Evolutionary conservation across 1,284 basidiomycete genomes (phyloP), one percentile per base, ranked within the genome.

Genomic region (Pisolithus thermaeus): DNA sequence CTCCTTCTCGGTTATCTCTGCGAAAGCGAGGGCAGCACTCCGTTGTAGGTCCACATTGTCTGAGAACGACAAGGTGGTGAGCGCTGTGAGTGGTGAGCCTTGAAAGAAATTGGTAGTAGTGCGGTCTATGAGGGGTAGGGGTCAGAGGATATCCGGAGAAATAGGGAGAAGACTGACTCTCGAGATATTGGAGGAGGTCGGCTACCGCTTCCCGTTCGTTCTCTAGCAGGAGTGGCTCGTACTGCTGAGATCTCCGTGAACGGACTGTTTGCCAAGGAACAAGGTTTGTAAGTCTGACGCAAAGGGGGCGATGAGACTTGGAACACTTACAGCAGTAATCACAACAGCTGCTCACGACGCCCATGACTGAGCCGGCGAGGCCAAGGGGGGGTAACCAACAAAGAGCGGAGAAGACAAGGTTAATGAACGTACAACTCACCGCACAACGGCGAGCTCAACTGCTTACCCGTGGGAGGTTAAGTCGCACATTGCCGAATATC

Each of bases 1-100:
- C 73, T 99, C 97, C 76, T 99, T 99, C 77, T 99, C 97, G 18
- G 97, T 99, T 60, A 99, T 99, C 72, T 99, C 97, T 46, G 97
- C 97, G 67, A 99, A 99, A 1, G 97, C 97, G 45, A 99, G 81
- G 4, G 97, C 97, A 2, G 97, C 97, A 59, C 93, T 97, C 47
- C 97, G 85, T 75, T 99, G 97, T 36, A 99, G 79, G 73, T 99
- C 97, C 63, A 99, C 97, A 74, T 99, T 99, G 76, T 99, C 97
- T 32, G 92, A 95, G 76, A 98, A 99, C 14, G 94, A 97, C 58
- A 99, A 87, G 54, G 94, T 99, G 12, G 95, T 98, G 55, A 99
- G 78, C 42, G 97, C 94, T 50, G 87, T 81, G 52, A 99, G 84
- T 18, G 97, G 96, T 25, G 90, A 87, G 49, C 94, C 94, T 51